Conservation (phyloP, 768 basidiomycete genomes). For the Boletus vermiculosoides region DNA sequence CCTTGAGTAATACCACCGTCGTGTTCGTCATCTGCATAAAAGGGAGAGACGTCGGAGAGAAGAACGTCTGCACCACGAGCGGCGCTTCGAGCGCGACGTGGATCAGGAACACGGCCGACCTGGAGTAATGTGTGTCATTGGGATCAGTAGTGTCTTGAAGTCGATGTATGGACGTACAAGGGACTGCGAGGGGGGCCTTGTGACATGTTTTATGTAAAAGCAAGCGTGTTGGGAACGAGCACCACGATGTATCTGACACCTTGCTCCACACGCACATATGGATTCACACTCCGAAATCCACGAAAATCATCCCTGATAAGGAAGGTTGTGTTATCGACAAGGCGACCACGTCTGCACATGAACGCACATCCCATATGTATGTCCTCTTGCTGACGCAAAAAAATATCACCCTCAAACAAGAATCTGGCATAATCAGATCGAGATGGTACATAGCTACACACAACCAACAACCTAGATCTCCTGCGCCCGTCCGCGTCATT, state of each 20-base stretch:
- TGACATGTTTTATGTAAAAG: conserved; percentile 10
- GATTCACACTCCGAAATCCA: conserved; percentile 25
- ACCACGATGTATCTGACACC: not conserved
- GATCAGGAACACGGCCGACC: conserved; percentile 69
- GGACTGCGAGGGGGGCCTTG: conserved; percentile 36
- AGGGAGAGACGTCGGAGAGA: conserved; percentile 59
- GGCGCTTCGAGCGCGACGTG: conserved; percentile 81
- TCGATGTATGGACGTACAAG: conserved; percentile 33
- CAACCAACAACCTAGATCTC: not conserved
- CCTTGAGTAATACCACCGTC: conserved; percentile 72
- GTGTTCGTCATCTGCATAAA: conserved; percentile 85
- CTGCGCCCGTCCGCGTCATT: conserved; percentile 3
- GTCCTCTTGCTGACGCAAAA: not conserved
- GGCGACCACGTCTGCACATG: too few relatives aligned
- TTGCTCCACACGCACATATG: not conserved
- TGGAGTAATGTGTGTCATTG: conserved; percentile 20
- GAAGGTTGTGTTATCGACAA: conserved; percentile 2
- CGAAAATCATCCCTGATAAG: conserved; percentile 28
- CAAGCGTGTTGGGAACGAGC: not conserved
- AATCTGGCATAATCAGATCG: conserved; percentile 8
- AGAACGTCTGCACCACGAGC: conserved; percentile 72
- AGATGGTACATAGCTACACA: conserved; percentile 11
- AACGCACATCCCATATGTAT: too few relatives aligned
- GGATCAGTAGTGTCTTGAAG: not conserved
- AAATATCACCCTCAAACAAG: not conserved